Conservation (phyloP, 2,329 filamentous ascomycete genomes). For the Onygenales sp. region DNA sequence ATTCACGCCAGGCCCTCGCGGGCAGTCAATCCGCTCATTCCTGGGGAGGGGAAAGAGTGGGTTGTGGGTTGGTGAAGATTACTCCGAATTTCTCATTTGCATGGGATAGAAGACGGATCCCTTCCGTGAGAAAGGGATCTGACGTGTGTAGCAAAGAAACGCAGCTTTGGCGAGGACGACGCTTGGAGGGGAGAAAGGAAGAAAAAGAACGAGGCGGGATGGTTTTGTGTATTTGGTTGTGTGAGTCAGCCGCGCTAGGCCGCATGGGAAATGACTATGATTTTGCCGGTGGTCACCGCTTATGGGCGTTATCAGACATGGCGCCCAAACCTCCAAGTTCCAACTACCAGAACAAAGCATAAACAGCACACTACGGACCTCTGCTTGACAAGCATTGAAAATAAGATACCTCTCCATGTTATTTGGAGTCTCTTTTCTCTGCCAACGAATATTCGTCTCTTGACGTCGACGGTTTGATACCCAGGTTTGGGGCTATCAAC, state of each 20-base stretch:
- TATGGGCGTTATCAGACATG: neutral
- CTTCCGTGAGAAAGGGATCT: conserved; percentile 30
- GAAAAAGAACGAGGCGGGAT: conserved; percentile 18
- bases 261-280: neutral
- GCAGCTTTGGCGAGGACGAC: conserved; percentile 83
- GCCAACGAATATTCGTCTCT: no score
- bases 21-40: conserved; percentile 49
- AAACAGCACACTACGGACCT: no score
- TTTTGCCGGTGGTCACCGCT: conserved; percentile 1
- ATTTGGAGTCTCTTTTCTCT: no score
- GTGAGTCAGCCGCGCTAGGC: neutral
- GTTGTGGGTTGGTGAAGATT: conserved; percentile 59
- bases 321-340: no score
- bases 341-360: no score
- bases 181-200: conserved; percentile 48
- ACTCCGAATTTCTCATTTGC: conserved; percentile 99
- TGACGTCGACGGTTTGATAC: no score
- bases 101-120: conserved; percentile 19
- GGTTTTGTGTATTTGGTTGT: conserved; percentile 4
- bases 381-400: no score
- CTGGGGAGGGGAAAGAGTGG: conserved; percentile 30
- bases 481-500: no score
- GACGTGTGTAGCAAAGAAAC: conserved; percentile 87
- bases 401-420: no score
- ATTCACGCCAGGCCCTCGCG: conserved; percentile 78